Evolutionary conservation across 306 rosid species (phyloP), one percentile per base, ranked within the genome.

Genomic region (Quillaja saponaria): DNA sequence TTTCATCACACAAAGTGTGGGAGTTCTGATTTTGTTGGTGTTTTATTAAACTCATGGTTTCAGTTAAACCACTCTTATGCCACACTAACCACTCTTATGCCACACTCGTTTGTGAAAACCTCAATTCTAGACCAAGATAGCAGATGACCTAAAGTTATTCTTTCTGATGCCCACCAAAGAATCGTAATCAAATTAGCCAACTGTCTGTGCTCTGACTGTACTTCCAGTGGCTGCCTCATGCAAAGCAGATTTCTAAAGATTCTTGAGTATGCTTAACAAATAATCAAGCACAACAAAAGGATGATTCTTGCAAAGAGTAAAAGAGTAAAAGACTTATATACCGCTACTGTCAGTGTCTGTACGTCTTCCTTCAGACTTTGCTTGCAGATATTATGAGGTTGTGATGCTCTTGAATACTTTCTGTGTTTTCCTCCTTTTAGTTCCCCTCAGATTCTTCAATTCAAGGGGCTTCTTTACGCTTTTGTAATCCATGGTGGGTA

Each of bases 351-450:
- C 37, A 28, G 13, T 68, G 37, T 35, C 34, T 39, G 13, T 39
- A 12, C 33, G 61, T 56, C 83, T 73, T 84, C 68, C 49, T 37
- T 53, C 39, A 66, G 71, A 80, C 92, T 85, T 82, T 81, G 85
- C 96, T 82, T 82, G 86, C 17, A 8, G 53, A 60, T 62, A 8
- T 25, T 6, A 34, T 57, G 54, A 18, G 53, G 18, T 72, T 60
- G 25, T 34, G 78, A 69, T 77, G 6, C 80, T 60, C 13, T 57
- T 21, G 62, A 18, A 50, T 40, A 18, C 57, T 39, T 28, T 50
- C 25, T 16, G 31, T 35, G 1, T 44, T 51, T 50, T 6, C 44
- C 25, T 54, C 52, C 39, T 34, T 52, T 61, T 35, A 7, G 6
- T 71, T 54, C 55, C 62, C 50, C 55, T 10, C 40, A 51, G 74